Evolutionary conservation across 352 stramenopile species (phyloP), one percentile per base, ranked within the genome.

Genomic region (Phytophthora ohioensis): DNA sequence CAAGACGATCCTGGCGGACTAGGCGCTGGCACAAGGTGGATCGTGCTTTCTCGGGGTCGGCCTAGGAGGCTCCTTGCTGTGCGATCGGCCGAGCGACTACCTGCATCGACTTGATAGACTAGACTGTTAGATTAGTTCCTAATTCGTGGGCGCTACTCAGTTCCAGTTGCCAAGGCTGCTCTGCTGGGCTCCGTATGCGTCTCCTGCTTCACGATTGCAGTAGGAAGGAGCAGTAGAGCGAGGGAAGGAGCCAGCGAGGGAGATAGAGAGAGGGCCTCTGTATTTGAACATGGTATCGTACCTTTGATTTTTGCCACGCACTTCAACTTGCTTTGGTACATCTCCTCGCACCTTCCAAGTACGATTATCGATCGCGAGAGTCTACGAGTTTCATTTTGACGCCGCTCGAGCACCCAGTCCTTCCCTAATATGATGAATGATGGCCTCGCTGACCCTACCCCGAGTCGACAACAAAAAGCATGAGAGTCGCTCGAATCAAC

Each of bases 71-170:
- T 39, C 31, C 46, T 39, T 57, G 48, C 45, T 68, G 51, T 48
- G 46, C 47, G 53, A 57, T 54, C 52, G 34, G 32, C 34, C 43
- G 27, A 73, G 52, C 55, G 54, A 75, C 66, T 52, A 57, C 60
- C 73, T 48, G 57, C 53, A 45, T 75, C 73, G 57, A 67, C 69
- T 71, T 73, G 71, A 86, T 92, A 91, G 83, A 91, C 80, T 93
- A 91, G 84, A 90, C 76, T 87, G 75, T 79, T 79, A 76, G 62
- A 76, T 74, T 88, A 93, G 83, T 91, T 91, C 85, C 85, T 91
- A 75, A 80, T 81, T 93, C 63, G 85, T 93, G 71, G 84, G 85
- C 82, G 82, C 85, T 93, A 91, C 84, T 88, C 78, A 81, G 76
- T 83, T 78, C 67, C 65, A 78, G 68, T 78, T 73, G 57, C 52